Conservation (phyloP, 1,284 basidiomycete genomes). For the Ustilago hordei region DNA sequence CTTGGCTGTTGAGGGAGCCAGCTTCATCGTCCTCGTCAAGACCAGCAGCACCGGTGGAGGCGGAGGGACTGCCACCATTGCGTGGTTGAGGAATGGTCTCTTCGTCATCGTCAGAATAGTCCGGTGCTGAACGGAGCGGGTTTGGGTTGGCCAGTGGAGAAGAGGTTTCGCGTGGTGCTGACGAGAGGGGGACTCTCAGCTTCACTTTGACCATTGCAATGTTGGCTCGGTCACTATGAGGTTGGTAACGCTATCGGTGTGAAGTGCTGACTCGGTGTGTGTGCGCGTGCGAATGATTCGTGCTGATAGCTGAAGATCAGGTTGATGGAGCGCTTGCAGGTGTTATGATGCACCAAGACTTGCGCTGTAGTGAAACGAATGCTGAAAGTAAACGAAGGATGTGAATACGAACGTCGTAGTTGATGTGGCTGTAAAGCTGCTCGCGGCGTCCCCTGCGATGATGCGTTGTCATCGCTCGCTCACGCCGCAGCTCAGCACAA, state of each 20-base stretch:
- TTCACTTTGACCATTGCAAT: slow-evolving; percentile 49
- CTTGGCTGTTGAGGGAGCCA: slow-evolving; percentile 17
- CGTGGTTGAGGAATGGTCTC: slow-evolving; percentile 9
- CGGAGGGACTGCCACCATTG: neutral
- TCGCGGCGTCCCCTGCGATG: neutral
- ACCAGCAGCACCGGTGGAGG: neutral
- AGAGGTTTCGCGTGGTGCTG: slow-evolving; percentile 46
- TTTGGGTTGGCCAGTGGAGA: slow-evolving; percentile 45
- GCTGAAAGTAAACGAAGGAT: neutral
- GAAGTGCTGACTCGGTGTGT: no score
- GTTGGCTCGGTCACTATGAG: neutral
- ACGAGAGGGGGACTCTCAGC: slow-evolving; percentile 50
- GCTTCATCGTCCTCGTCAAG: slow-evolving; percentile 22
- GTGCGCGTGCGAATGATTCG: no score
- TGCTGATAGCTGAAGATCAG: neutral
- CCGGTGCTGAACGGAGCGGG: slow-evolving; percentile 38
- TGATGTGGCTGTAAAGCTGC: neutral
- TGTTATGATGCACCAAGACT: neutral
- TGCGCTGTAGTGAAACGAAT: neutral
- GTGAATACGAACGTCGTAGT: neutral
- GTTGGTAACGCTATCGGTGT: neutral
- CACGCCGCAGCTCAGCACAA: neutral
- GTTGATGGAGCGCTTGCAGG: neutral
- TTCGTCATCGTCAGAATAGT: slow-evolving; percentile 45
- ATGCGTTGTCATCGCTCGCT: neutral